These are phyloP conservation scores for Tolypocladium album DNA, from an alignment of 2,329 filamentous ascomycete species.

Conservation along the genomic window DNA sequence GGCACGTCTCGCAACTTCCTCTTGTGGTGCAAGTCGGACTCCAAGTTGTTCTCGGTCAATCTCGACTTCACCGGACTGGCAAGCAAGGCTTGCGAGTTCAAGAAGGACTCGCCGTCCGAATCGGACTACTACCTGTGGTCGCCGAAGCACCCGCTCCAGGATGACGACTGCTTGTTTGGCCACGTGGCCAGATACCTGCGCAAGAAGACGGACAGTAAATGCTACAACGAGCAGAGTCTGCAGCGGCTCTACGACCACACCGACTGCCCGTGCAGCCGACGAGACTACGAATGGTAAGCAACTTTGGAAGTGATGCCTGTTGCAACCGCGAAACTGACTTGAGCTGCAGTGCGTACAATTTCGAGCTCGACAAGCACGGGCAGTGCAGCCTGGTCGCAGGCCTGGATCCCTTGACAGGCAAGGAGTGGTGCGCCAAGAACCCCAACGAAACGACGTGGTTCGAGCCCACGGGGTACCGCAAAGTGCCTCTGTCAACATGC, in stretches of 20 bases:
- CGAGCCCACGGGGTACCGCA: conserved; percentile 78
- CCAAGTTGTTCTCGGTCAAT: conserved; percentile 62
- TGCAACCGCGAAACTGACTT: neutral
- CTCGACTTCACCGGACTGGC: conserved; percentile 80
- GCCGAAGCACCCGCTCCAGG: conserved; percentile 69
- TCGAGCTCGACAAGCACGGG: conserved; percentile 64
- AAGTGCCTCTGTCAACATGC: conserved; percentile 84
- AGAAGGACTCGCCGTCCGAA: conserved; percentile 41
- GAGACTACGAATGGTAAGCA: conserved; percentile 84
- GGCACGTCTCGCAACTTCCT: conserved; percentile 88
- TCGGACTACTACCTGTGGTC: conserved; percentile 79
- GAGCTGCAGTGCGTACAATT: conserved; percentile 74
- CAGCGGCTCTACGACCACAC: conserved; percentile 59
- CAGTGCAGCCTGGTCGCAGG: conserved; percentile 70
- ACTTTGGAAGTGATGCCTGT: neutral
- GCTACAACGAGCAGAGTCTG: conserved; percentile 71
- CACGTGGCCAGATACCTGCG: conserved; percentile 83
- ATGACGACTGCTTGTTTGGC: conserved; percentile 81
- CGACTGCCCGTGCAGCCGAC: conserved; percentile 74
- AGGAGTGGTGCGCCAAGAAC: conserved; percentile 45
- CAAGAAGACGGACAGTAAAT: conserved; percentile 69
- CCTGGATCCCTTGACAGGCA: conserved; percentile 44
- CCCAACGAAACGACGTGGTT: conserved; percentile 68
- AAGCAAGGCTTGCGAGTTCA: conserved; percentile 58
- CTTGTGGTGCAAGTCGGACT: conserved; percentile 61